A percentile compares a stretch with the other conserved stretches of the same genome.
These are phyloP conservation scores for Backusella tarrabulga DNA, from an alignment of 192 early-diverging fungal species.

Conservation along the genomic window DNA sequence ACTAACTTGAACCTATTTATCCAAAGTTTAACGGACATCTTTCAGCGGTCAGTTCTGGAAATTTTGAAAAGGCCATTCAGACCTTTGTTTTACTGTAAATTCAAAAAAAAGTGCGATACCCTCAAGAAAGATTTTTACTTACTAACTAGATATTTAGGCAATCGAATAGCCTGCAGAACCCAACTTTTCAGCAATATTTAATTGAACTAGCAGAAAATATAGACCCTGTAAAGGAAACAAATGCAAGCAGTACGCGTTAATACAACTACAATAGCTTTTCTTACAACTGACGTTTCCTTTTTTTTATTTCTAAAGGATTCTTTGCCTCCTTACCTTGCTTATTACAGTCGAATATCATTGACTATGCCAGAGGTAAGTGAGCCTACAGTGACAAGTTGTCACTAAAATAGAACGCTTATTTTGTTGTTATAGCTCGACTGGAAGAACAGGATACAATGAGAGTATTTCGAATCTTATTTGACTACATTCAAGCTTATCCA, in stretches of 20 bases:
- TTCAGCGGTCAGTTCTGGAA: not conserved
- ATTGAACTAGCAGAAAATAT: conserved; percentile 25
- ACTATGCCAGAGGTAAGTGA: conserved; percentile 30
- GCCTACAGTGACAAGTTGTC: not conserved
- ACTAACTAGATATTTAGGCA: conserved; percentile 9
- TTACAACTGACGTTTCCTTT: not conserved
- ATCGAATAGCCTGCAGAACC: conserved; percentile 24
- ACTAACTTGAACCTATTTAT: not conserved
- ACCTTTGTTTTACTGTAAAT: conserved; percentile 9
- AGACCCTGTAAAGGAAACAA: conserved; percentile 19
- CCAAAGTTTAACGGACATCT: not conserved
- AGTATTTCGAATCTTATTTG: conserved; percentile 26
- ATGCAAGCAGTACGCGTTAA: conserved; percentile 19
- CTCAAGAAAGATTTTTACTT: not conserved
- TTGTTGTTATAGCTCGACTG: not conserved
- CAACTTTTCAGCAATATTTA: conserved; percentile 24
- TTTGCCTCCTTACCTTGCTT: conserved; percentile 29
- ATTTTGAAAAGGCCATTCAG: conserved; percentile 18
- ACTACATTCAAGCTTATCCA: conserved; percentile 32
- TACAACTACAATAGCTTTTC: not conserved
- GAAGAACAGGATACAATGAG: conserved; percentile 19
- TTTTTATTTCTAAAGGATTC: conserved; percentile 18
- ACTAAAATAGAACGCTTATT: not conserved
- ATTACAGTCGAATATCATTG: conserved; percentile 32
- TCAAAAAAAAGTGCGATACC: not conserved